Conservation (phyloP, 306 rosid species). For the Astragalus glycyphyllos region DNA sequence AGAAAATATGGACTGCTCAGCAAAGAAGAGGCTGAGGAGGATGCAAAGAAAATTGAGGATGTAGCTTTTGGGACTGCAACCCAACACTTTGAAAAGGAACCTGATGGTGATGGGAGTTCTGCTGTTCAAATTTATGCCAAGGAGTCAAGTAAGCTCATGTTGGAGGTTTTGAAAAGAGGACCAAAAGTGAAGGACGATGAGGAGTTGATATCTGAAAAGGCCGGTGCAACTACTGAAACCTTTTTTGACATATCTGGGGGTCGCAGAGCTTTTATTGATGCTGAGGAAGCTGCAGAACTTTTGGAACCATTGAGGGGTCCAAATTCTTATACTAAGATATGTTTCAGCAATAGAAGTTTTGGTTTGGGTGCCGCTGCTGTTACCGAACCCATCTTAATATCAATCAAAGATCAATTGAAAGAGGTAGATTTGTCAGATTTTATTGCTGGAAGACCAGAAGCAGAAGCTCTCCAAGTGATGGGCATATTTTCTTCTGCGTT, state of each 20-base stretch:
- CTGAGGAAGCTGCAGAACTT: constrained; percentile 74
- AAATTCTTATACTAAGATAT: constrained; percentile 64
- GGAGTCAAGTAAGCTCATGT: constrained; percentile 89
- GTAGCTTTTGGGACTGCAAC: constrained; percentile 67
- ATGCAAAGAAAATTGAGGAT: constrained; percentile 70
- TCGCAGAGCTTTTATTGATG: constrained; percentile 68
- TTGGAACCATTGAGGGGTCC: constrained; percentile 62
- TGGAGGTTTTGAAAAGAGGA: constrained; percentile 85
- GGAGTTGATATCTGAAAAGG: constrained; percentile 50
- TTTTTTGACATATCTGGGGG: constrained; percentile 88
- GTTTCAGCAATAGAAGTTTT: constrained; percentile 88
- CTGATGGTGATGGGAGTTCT: constrained; percentile 84
- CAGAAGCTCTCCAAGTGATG: constrained; percentile 87
- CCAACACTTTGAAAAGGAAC: constrained; percentile 80
- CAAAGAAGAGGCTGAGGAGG: constrained; percentile 79
- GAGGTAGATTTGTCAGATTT: constrained; percentile 86
- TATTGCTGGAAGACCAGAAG: constrained; percentile 85
- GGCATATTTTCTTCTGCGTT: constrained; percentile 73
- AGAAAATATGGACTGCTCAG: constrained; percentile 80
- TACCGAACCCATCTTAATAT: constrained; percentile 69
- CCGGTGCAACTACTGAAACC: constrained; percentile 45
- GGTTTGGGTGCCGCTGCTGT: constrained; percentile 80
- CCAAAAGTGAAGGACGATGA: constrained; percentile 65
- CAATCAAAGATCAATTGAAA: constrained; percentile 68
- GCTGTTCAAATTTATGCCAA: constrained; percentile 89